phyloP scores from a whole-genome alignment of 2,329 filamentous ascomycete species.

The Xylariaceae sp. region DNA sequence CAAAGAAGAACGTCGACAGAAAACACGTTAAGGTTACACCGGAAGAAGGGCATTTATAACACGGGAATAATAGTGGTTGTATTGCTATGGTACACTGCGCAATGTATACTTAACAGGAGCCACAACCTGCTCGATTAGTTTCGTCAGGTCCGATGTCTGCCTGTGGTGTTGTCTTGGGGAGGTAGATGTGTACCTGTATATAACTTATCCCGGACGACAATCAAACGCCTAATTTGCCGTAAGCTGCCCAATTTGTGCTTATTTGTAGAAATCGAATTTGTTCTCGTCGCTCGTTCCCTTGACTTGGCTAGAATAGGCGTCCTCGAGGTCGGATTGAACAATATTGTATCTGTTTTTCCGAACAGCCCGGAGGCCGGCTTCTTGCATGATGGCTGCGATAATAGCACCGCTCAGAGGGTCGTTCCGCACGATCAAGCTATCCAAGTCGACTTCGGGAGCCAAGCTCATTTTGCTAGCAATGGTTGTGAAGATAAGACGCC shows the following conservation, averaged over 20 bases:
- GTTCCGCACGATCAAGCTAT: constrained; percentile 93
- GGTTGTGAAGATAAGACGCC: constrained; percentile 94
- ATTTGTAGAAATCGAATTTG: constrained; percentile 93
- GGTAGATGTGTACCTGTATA: neutral
- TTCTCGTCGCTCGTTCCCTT: constrained; percentile 66
- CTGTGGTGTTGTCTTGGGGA: neutral
- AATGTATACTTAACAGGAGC: constrained; percentile 1
- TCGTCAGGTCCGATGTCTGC: neutral
- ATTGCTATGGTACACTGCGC: constrained; percentile 19
- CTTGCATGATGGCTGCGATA: constrained; percentile 99
- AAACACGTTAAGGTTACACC: neutral
- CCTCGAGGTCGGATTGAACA: constrained; percentile 93
- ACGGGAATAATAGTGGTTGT: constrained; percentile 7
- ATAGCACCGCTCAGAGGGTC: constrained; percentile 92
- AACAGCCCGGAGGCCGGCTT: constrained; percentile 88
- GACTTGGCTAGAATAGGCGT: constrained; percentile 95
- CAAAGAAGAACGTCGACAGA: too few species aligned
- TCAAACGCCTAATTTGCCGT: neutral
- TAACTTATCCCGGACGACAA: neutral
- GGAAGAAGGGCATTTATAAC: neutral
- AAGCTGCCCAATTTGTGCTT: constrained; percentile 30
- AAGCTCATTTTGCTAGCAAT: constrained; percentile 97
- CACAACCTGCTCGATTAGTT: neutral
- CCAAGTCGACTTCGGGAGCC: constrained; percentile 91
- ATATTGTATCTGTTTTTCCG: constrained; percentile 99